Percentiles rank a stretch among this genome's conserved stretches.
phyloP scores from a whole-genome alignment of 1,139 yeast species.

The Geotrichum fermentans region DNA sequence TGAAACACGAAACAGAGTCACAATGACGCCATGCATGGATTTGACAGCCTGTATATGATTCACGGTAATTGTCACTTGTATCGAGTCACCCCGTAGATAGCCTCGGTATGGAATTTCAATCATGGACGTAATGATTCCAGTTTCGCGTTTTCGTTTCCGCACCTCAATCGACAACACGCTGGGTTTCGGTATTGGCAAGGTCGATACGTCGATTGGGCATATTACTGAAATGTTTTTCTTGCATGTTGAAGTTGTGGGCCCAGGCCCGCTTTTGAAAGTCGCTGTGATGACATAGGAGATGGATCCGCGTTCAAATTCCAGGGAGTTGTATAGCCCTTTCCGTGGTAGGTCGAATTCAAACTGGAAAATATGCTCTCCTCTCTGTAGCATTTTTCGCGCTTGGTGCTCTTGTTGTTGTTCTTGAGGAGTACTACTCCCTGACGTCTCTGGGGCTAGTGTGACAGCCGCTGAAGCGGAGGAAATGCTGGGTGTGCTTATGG shows the following conservation, averaged over 20 bases:
- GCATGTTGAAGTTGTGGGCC: slow-evolving; percentile 27
- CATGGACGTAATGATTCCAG: slow-evolving; percentile 39
- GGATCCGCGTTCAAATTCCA: slow-evolving; percentile 81
- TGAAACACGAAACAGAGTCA: slow-evolving; percentile 77
- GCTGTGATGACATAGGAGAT: slow-evolving; percentile 65
- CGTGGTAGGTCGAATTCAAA: slow-evolving; percentile 74
- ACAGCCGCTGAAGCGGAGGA: slow-evolving; percentile 8
- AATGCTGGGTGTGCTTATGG: background rate
- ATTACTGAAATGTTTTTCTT: slow-evolving; percentile 52
- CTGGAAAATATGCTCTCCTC: slow-evolving; percentile 83
- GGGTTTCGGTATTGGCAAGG: slow-evolving; percentile 61
- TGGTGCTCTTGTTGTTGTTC: background rate
- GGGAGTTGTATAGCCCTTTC: slow-evolving; percentile 64
- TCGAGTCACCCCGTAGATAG: slow-evolving; percentile 68
- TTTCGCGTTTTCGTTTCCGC: slow-evolving; percentile 33
- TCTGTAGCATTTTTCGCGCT: slow-evolving; percentile 17
- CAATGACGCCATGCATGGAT: slow-evolving; percentile 70
- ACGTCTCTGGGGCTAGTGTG: slow-evolving; percentile 15
- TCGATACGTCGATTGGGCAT: slow-evolving; percentile 69
- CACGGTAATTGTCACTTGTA: slow-evolving; percentile 64
- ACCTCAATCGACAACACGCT: slow-evolving; percentile 58
- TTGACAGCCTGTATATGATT: slow-evolving; percentile 67
- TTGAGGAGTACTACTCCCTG: slow-evolving; percentile 11
- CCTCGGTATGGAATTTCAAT: slow-evolving; percentile 66
- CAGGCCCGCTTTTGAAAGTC: slow-evolving; percentile 41